These are phyloP conservation scores for Saprolegnia parasitica DNA, from an alignment of 352 stramenopile species.

Conservation along the genomic window DNA sequence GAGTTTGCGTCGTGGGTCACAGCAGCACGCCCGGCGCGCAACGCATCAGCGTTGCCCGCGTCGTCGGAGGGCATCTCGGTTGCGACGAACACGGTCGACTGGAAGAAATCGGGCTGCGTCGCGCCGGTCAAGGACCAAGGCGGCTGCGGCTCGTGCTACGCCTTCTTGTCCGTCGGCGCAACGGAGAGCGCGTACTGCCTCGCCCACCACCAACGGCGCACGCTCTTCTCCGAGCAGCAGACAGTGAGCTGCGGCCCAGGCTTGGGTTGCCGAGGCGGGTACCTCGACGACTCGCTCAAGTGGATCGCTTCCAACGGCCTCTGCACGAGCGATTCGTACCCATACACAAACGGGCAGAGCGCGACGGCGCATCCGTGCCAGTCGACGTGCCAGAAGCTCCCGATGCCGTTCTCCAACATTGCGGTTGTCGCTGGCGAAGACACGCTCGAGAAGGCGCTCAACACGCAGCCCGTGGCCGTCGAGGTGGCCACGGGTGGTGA, in stretches of 20 bases:
- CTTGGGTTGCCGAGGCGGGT: conserved; percentile 87
- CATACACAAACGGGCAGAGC: conserved; percentile 46
- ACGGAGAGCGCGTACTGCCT: conserved; percentile 89
- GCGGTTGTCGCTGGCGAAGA: background rate
- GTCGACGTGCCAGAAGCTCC: background rate
- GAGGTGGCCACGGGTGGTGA: conserved; percentile 90
- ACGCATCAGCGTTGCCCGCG: too few species aligned
- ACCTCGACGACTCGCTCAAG: conserved; percentile 32
- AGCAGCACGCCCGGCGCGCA: background rate
- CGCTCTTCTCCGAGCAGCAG: conserved; percentile 89
- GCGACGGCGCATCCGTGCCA: background rate
- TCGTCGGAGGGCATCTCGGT: too few species aligned
- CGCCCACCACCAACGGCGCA: conserved; percentile 40
- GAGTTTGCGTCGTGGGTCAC: conserved; percentile 27
- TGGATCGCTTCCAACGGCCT: conserved; percentile 88
- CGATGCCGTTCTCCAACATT: background rate
- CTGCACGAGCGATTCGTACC: conserved; percentile 66
- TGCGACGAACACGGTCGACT: conserved; percentile 46
- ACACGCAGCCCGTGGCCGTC: conserved; percentile 4
- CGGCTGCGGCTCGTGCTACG: conserved; percentile 95
- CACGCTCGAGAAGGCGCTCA: background rate
- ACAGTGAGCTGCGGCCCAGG: conserved; percentile 88
- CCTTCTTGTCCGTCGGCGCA: conserved; percentile 89
- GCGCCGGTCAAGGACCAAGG: conserved; percentile 92
- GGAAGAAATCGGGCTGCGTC: conserved; percentile 75